A percentile compares a stretch with the other conserved stretches of the same genome.
Conservation (phyloP, 768 basidiomycete species). For the Tylopilus sp. region DNA sequence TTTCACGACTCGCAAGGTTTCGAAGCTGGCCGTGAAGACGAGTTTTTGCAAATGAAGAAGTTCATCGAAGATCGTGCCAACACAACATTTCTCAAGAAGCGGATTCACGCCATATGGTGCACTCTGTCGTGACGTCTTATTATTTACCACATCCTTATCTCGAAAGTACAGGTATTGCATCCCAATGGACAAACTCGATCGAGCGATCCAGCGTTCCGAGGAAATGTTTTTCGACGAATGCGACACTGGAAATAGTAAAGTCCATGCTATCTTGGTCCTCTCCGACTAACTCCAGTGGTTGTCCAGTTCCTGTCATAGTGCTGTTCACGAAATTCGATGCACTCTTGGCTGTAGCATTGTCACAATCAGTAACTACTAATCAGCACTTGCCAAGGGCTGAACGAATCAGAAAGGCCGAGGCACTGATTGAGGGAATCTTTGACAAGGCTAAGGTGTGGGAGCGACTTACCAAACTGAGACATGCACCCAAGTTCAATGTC, state of each 20-base stretch:
- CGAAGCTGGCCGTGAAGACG: constrained; percentile 2
- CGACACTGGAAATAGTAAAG: not conserved
- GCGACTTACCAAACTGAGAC: not conserved
- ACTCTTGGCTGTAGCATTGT: not conserved
- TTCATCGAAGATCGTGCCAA: constrained; percentile 4
- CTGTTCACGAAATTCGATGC: constrained; percentile 12
- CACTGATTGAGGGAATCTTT: not conserved
- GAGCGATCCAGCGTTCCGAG: not conserved
- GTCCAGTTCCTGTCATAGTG: constrained; percentile 3
- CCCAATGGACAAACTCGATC: constrained; percentile 4
- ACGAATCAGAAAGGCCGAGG: not conserved
- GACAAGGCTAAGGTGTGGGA: not conserved
- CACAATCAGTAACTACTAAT: not conserved
- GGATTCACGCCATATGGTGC: constrained; percentile 8
- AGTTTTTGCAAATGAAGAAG: constrained; percentile 3
- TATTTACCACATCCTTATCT: not conserved
- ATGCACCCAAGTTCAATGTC: not conserved
- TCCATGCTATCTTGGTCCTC: accelerated
- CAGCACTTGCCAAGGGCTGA: too few relatives aligned
- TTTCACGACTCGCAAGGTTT: constrained; percentile 5
- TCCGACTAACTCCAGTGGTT: not conserved
- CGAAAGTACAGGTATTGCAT: constrained; percentile 8
- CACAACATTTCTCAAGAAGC: constrained; percentile 1
- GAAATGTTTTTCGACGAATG: constrained; percentile 4
- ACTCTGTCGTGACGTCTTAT: accelerated